These are phyloP conservation scores for Termitomyces sp. DNA, from an alignment of 768 basidiomycete genomes.

Conservation along the genomic window DNA sequence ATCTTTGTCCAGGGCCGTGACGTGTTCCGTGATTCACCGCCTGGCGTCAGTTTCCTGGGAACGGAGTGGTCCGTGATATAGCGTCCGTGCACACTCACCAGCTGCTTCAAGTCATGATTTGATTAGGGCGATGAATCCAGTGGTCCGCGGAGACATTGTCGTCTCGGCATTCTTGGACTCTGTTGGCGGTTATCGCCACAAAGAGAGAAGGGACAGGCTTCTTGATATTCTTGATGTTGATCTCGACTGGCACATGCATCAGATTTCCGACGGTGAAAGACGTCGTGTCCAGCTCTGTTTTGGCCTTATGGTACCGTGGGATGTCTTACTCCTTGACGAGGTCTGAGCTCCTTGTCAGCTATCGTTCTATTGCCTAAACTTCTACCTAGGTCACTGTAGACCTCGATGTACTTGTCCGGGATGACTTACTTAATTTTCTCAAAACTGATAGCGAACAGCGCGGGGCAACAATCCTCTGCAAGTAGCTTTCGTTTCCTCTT, in stretches of 20 bases:
- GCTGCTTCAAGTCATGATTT: slow-evolving; percentile 5
- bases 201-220: slow-evolving; percentile 77
- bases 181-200: slow-evolving; percentile 93
- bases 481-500: slow-evolving; percentile 20
- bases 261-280: slow-evolving; percentile 95
- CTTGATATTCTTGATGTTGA: slow-evolving; percentile 94
- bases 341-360: slow-evolving; percentile 32
- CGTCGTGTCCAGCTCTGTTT: slow-evolving; percentile 90
- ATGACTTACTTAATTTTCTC: slow-evolving; percentile 86
- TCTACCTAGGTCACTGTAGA: slow-evolving; percentile 84
- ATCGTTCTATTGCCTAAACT: slow-evolving; percentile 1
- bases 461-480: slow-evolving; percentile 84
- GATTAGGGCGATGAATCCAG: slow-evolving; percentile 93
- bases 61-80: slow-evolving; percentile 76
- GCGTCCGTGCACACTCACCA: neutral
- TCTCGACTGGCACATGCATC: slow-evolving; percentile 93
- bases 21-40: slow-evolving; percentile 84
- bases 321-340: slow-evolving; percentile 91
- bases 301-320: slow-evolving; percentile 94
- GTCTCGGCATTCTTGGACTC: slow-evolving; percentile 96
- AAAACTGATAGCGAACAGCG: slow-evolving; percentile 75
- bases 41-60: slow-evolving; percentile 81
- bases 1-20: slow-evolving; percentile 76
- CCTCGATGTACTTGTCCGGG: slow-evolving; percentile 91
- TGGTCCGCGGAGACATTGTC: slow-evolving; percentile 87